Base-by-base conservation (phyloP, 192 early-diverging fungal species). In the Diversispora eburnea region DNA sequence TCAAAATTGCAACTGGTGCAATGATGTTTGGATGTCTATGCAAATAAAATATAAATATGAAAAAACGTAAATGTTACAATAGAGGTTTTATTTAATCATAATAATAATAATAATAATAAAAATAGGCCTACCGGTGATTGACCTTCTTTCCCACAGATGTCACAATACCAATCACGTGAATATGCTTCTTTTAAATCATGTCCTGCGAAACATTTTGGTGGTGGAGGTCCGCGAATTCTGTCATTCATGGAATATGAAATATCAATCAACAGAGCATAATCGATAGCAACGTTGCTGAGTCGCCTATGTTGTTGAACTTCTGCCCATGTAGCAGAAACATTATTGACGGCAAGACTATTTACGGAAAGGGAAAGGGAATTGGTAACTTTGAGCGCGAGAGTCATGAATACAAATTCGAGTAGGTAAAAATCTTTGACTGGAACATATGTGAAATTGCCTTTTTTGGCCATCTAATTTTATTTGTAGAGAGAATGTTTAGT, bases 391-490 rank as follows among this genome's bases (percentile, higher is more conserved):
- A 20, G 22, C 4, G 64, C 64, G 13, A 67, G 12, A 12, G 41
- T 67, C 47, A 67, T 13, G 42, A 67, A 67, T 48, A 43, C 64
- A 47, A 67, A 19, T 67, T 67, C 64, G 43, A 67, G 64, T 7
- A 67, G 13, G 10, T 48, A 49, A 49, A 67, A 67, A 67, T 67
- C 64, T 67, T 67, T 67, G 13, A 67, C 64, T 7, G 42, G 64
- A 0, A 67, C 47, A 20, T 67, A 67, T 0, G 15, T 49, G 22
- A 67, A 67, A 12, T 49, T 67, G 19, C 64, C 64, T 5, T 46
- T 41, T 5, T 48, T 2, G 8, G 64, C 41, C 64, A 67, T 67
- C 64, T 67, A 17, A 19, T 67, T 67, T 67, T 48, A 9, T 67
- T 67, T 10, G 9, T 6, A 67, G 46, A 60, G 19, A 19, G 7